Percentiles rank a stretch among this genome's conserved stretches.
phyloP scores from a whole-genome alignment of 768 basidiomycete genomes.

The Pleurotus djamor region DNA sequence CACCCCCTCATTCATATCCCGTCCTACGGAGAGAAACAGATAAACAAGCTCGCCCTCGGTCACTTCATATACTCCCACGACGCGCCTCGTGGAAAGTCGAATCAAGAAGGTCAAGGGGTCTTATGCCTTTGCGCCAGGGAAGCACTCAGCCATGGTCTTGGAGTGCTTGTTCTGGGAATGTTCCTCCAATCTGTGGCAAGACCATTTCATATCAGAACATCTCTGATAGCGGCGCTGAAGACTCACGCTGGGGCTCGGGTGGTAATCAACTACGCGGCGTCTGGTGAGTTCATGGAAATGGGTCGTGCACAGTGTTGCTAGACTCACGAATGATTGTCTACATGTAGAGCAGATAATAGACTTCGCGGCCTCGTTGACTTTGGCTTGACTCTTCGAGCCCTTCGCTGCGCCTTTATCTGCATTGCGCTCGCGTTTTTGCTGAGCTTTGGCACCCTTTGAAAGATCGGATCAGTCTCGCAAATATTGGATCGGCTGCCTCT shows the following conservation, averaged over 20 bases:
- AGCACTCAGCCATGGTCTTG: constrained; percentile 79
- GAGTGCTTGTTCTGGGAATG: constrained; percentile 80
- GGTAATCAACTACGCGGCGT: constrained; percentile 43
- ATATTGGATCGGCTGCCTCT: not conserved
- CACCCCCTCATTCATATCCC: not conserved
- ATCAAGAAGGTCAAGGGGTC: constrained; percentile 20
- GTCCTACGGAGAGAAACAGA: too few relatives aligned
- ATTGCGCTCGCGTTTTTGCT: constrained; percentile 82
- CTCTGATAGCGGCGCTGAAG: not conserved
- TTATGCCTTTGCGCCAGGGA: constrained; percentile 49
- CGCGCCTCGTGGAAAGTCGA: constrained; percentile 9
- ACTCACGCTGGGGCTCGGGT: constrained; percentile 63
- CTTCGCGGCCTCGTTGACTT: constrained; percentile 85
- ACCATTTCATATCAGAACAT: too few relatives aligned
- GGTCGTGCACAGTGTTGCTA: not conserved
- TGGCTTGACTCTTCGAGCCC: constrained; percentile 72
- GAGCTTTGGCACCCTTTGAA: constrained; percentile 83
- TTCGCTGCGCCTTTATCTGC: constrained; percentile 43
- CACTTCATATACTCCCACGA: not conserved
- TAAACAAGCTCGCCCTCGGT: too few relatives aligned
- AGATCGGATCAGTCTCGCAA: constrained; percentile 3
- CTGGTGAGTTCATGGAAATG: constrained; percentile 5
- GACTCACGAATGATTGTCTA: constrained; percentile 80
- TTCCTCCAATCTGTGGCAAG: constrained; percentile 61
- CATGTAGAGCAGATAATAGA: constrained; percentile 76